Evolutionary conservation across 2,329 filamentous ascomycete genomes (phyloP), one percentile per base, ranked within the genome.

Genomic region (Phymatotrichopsis omnivora): DNA sequence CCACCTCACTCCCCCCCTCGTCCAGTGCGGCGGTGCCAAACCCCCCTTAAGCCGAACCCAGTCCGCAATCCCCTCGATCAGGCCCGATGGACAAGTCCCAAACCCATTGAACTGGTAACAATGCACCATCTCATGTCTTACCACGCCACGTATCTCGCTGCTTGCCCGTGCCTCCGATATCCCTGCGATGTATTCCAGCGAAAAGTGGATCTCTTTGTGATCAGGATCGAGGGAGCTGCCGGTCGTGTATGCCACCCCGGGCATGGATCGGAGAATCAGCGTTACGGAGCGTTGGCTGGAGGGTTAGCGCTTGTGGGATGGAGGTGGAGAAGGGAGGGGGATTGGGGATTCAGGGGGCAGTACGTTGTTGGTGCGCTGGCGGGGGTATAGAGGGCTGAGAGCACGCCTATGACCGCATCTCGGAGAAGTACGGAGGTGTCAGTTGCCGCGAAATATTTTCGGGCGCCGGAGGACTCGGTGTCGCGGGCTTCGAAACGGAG

Each of bases 181-280:
- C 10, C 53, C 38, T 2, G 62, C 59, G 33, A 51, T 41, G 56
- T 95, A 94, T 35, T 72, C 67, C 1, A 89, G 75, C 12, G 78
- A 86, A 63, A 96, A 72, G 65, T 95, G 85, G 52, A 95, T 91
- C 62, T 94, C 86, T 61, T 95, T 95, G 69, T 94, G 85, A 60
- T 91, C 82, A 51, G 71, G 56, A 64, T 94, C 87, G 8, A 93
- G 72, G 29, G 86, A 80, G 7, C 69, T 74, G 52, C 85, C 83
- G 0, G 76, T 85, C 1, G 89, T 95, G 67, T 95, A 93, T 16
- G 89, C 89, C 4, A 96, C 84, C 38, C 89, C 89, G 36, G 67
- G 69, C 75, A 93, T 86, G 54, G 77, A 70, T 23, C 83, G 76
- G 4, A 96, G 69, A 49, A 94, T 71, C 27, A 96, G 66, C 0